phyloP scores from a whole-genome alignment of 129 eudicot species.

The Ambrosia artemisiifolia region DNA sequence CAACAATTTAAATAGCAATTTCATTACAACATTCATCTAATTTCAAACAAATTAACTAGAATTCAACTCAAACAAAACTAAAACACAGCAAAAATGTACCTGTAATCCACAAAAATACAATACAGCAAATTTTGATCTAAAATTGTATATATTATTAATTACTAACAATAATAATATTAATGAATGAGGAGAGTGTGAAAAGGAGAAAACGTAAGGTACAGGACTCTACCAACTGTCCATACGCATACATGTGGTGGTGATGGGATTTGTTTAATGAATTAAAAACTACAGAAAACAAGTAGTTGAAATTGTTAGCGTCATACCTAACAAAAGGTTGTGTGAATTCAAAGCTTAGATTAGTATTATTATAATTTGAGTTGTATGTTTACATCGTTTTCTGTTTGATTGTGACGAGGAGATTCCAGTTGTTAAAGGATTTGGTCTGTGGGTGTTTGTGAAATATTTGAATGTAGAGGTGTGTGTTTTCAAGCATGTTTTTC shows the following conservation, averaged over 20 bases:
- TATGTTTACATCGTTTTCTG: slow-evolving; percentile 7
- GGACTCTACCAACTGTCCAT: slow-evolving; percentile 7
- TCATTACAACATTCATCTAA: too few relatives aligned
- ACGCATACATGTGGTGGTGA: slow-evolving; percentile 14
- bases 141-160: background rate
- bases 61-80: background rate
- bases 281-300: slow-evolving; percentile 1
- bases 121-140: slow-evolving; percentile 13
- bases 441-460: background rate
- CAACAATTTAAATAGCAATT: too few relatives aligned
- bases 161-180: background rate
- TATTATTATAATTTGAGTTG: background rate
- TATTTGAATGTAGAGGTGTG: background rate
- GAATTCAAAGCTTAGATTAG: slow-evolving; percentile 10
- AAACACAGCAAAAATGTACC: background rate
- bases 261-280: background rate
- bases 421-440: background rate
- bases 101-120: slow-evolving; percentile 7
- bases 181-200: slow-evolving; percentile 11
- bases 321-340: slow-evolving; percentile 12
- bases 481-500: background rate
- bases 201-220: slow-evolving; percentile 24
- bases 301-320: slow-evolving; percentile 15
- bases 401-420: background rate
- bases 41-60: background rate